Evolutionary conservation across 805 yeast species (phyloP).

Genomic region (Zygotorulaspora sp.): DNA sequence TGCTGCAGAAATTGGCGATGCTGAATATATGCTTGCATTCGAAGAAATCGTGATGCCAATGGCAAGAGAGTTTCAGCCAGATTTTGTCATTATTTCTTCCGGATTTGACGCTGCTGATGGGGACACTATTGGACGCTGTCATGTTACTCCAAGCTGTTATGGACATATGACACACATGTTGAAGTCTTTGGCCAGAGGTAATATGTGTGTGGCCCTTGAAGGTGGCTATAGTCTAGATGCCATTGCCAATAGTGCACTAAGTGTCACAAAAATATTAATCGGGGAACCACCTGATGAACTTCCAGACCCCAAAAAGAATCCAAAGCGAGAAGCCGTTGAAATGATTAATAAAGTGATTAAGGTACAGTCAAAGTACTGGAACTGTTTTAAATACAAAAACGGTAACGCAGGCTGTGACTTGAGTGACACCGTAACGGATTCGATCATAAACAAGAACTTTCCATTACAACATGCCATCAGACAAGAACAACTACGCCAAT

Average conservation of each 20-base stretch:
- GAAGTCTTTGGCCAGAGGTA: constrained; percentile 83
- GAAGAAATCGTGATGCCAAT: constrained; percentile 81
- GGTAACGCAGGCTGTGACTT: constrained; percentile 46
- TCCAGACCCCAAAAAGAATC: constrained; percentile 46
- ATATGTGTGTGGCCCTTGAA: constrained; percentile 82
- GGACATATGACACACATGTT: constrained; percentile 94
- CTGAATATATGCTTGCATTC: constrained; percentile 91
- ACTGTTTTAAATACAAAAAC: constrained; percentile 59
- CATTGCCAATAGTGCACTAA: constrained; percentile 83
- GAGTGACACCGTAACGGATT: constrained; percentile 33
- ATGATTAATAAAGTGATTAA: constrained; percentile 76
- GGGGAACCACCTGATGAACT: constrained; percentile 94
- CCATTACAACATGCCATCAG: constrained; percentile 72
- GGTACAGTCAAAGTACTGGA: constrained; percentile 84
- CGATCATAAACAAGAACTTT: constrained; percentile 39
- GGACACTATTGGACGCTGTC: constrained; percentile 94
- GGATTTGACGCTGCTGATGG: constrained; percentile 99
- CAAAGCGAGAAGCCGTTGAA: constrained; percentile 71
- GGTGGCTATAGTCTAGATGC: constrained; percentile 96
- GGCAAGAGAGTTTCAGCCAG: constrained; percentile 85
- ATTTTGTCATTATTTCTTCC: constrained; percentile 84
- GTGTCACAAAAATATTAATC: constrained; percentile 82
- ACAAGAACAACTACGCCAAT: constrained; percentile 56
- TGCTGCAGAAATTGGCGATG: constrained; percentile 86
- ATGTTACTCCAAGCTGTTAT: constrained; percentile 91